A percentile compares a stretch with the other conserved stretches of the same genome.
Conservation (phyloP, 371 early-diverging fungal genomes). For the Mucor mucedo region DNA sequence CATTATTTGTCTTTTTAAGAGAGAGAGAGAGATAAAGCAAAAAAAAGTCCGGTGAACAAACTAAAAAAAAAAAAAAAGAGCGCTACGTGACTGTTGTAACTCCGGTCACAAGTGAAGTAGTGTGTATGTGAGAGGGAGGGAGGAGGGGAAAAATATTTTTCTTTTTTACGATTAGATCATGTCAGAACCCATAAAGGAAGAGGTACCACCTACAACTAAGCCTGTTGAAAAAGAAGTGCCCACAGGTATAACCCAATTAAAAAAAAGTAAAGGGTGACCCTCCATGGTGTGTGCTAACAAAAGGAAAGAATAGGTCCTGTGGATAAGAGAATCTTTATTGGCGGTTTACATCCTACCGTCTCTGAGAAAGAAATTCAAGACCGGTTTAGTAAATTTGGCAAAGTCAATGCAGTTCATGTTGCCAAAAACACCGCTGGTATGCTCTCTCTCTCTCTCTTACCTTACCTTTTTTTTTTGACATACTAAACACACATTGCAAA, state of each 20-base stretch:
- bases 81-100: too few relatives aligned
- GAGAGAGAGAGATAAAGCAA: neutral
- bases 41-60: neutral
- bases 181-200: neutral
- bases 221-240: conserved; percentile 5
- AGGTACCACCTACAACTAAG: neutral
- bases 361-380: conserved; percentile 61
- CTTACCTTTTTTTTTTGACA: too few relatives aligned
- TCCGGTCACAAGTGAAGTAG: neutral
- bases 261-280: neutral
- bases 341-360: conserved; percentile 70
- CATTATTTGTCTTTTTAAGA: conserved; percentile 11
- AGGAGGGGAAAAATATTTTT: neutral
- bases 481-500: neutral
- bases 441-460: neutral
- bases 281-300: neutral
- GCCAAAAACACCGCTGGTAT: conserved; percentile 50
- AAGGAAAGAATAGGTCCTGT: conserved; percentile 17
- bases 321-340: conserved; percentile 74
- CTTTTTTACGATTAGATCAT: neutral
- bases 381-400: conserved; percentile 78
- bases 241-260: neutral
- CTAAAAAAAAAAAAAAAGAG: neutral
- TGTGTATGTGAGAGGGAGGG: too few relatives aligned
- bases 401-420: conserved; percentile 54